Percentiles rank a stretch among this genome's conserved stretches.
Conservation (phyloP, 2,329 filamentous ascomycete species). For the Talaromyces sp. region DNA sequence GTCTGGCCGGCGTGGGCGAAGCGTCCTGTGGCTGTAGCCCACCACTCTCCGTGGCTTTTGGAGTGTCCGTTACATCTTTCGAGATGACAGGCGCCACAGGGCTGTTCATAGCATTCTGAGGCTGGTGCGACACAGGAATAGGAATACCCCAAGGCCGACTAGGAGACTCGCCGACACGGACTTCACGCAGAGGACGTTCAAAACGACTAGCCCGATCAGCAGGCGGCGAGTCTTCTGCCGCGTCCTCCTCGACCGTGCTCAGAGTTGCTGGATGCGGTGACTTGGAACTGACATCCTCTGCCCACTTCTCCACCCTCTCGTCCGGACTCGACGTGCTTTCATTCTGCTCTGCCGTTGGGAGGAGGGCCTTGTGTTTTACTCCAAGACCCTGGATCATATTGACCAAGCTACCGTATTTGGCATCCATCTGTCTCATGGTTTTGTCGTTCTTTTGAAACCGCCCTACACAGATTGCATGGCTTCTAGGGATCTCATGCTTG, state of each 20-base stretch:
- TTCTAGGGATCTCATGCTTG: conserved; percentile 90
- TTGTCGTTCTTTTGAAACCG: conserved; percentile 77
- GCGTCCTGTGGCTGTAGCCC: conserved; percentile 11
- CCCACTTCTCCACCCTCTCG: conserved; percentile 80
- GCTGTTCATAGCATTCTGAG: conserved; percentile 21
- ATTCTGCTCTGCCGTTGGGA: conserved; percentile 51
- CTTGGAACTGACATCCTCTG: conserved; percentile 64
- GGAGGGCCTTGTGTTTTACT: conserved; percentile 78
- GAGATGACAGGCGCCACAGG: conserved; percentile 16
- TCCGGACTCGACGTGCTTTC: conserved; percentile 47
- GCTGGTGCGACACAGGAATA: conserved; percentile 58
- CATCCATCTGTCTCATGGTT: conserved; percentile 79
- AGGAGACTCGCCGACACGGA: conserved; percentile 89
- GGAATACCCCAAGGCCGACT: conserved; percentile 90
- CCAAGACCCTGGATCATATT: conserved; percentile 93
- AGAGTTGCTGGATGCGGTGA: conserved; percentile 34
- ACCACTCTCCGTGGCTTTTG: conserved; percentile 8
- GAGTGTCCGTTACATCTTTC: conserved; percentile 14
- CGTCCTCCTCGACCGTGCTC: conserved; percentile 36
- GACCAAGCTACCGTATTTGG: conserved; percentile 78
- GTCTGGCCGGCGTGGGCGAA: conserved; percentile 13
- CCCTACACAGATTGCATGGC: conserved; percentile 86
- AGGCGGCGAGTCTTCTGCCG: background rate
- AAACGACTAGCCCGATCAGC: conserved; percentile 65
- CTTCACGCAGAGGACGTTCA: conserved; percentile 77